These are phyloP conservation scores for Claviceps arundinis DNA, from an alignment of 2,329 filamentous ascomycete species.

Conservation along the genomic window DNA sequence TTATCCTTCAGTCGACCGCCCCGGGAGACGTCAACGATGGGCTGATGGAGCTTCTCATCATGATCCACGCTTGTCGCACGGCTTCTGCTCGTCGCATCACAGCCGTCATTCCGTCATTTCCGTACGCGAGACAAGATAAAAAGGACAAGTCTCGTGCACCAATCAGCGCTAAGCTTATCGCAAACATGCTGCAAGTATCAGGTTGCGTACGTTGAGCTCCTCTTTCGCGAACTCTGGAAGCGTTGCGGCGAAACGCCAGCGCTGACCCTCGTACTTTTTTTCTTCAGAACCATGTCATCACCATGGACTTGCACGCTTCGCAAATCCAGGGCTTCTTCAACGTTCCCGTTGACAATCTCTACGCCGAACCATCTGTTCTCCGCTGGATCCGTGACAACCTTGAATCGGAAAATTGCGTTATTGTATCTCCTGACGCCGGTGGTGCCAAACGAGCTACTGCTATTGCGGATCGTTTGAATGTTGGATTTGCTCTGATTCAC, in stretches of 20 bases:
- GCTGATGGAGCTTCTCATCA: conserved; percentile 95
- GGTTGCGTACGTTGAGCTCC: conserved; percentile 43
- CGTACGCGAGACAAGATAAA: conserved; percentile 93
- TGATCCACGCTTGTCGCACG: conserved; percentile 80
- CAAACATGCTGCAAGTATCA: conserved; percentile 93
- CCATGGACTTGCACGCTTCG: conserved; percentile 88
- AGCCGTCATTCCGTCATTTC: conserved; percentile 90
- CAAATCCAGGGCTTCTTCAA: conserved; percentile 98
- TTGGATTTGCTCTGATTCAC: conserved; percentile 88
- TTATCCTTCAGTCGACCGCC: conserved; percentile 89
- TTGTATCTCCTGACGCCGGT: conserved; percentile 88
- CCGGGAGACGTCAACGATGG: conserved; percentile 97
- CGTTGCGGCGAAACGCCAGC: neutral
- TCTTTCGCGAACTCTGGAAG: neutral
- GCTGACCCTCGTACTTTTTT: neutral
- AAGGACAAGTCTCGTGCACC: conserved; percentile 91
- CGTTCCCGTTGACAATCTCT: conserved; percentile 61
- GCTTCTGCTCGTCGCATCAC: conserved; percentile 74
- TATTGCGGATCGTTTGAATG: conserved; percentile 82
- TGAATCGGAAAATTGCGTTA: conserved; percentile 69
- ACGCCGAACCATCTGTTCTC: conserved; percentile 84
- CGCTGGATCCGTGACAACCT: conserved; percentile 86
- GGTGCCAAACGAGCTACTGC: conserved; percentile 89
- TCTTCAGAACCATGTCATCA: conserved; percentile 51
- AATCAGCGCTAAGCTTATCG: conserved; percentile 89